Conservation (phyloP, 495 filamentous ascomycete species). For the Cudoniella acicularis region DNA sequence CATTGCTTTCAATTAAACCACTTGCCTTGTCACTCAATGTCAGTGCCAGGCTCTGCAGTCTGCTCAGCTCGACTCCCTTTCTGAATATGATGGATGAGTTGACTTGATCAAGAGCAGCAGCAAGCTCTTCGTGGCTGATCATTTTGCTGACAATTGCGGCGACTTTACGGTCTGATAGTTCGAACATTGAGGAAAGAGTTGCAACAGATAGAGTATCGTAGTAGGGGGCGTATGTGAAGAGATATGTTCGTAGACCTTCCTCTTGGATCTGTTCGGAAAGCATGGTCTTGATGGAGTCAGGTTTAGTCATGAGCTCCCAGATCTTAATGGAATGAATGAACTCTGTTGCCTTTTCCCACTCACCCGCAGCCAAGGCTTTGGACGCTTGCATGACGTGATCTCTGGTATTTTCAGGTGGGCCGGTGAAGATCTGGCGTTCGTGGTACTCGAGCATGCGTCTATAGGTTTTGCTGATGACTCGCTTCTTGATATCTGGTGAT, state of each 20-base stretch:
- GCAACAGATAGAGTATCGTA: slow-evolving; percentile 91
- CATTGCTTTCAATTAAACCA: slow-evolving; percentile 92
- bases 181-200: slow-evolving; percentile 91
- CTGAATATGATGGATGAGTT: slow-evolving; percentile 97
- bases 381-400: slow-evolving; percentile 99
- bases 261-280: slow-evolving; percentile 96
- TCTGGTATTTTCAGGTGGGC: slow-evolving; percentile 95
- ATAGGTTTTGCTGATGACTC: slow-evolving; percentile 99
- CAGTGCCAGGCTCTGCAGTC: slow-evolving; percentile 91
- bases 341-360: slow-evolving; percentile 93
- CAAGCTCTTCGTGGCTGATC: slow-evolving; percentile 98
- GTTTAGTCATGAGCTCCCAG: slow-evolving; percentile 92
- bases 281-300: slow-evolving; percentile 92
- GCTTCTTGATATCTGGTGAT: slow-evolving; percentile 93
- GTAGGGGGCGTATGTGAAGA: slow-evolving; percentile 99
- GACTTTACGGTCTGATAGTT: slow-evolving; percentile 85
- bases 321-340: slow-evolving; percentile 98
- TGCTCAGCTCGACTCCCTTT: slow-evolving; percentile 96
- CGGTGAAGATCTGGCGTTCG: slow-evolving; percentile 98
- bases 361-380: slow-evolving; percentile 90
- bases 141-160: slow-evolving; percentile 96
- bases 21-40: slow-evolving; percentile 95
- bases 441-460: slow-evolving; percentile 98
- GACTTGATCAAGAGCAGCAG: slow-evolving; percentile 95
- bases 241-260: slow-evolving; percentile 94